A percentile compares a stretch with the other conserved stretches of the same genome.
These are phyloP conservation scores for Acer yangbiense DNA, from an alignment of 345 rosid species.

Conservation along the genomic window DNA sequence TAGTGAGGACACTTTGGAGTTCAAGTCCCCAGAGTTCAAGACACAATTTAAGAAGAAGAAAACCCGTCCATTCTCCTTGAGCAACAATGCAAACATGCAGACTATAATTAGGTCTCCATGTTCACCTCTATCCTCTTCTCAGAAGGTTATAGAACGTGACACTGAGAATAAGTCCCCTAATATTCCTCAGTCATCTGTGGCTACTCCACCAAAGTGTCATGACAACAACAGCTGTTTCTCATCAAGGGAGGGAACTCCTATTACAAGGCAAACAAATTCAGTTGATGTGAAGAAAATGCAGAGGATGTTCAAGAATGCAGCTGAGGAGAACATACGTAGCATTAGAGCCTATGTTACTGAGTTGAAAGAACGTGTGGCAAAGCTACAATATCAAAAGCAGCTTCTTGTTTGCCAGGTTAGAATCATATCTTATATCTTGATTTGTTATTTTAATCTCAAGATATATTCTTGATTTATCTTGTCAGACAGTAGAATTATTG, in stretches of 20 bases:
- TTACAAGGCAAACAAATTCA: constrained; percentile 56
- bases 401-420: constrained; percentile 95
- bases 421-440: background rate
- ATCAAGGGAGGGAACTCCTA: constrained; percentile 71
- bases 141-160: constrained; percentile 46
- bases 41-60: constrained; percentile 72
- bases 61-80: constrained; percentile 67
- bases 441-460: background rate
- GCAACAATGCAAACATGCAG: constrained; percentile 77
- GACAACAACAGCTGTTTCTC: constrained; percentile 28
- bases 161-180: constrained; percentile 82
- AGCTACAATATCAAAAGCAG: constrained; percentile 96
- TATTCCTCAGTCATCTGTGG: constrained; percentile 31
- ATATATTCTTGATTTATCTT: background rate
- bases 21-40: constrained; percentile 54
- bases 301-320: constrained; percentile 93
- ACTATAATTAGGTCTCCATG: constrained; percentile 77
- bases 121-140: constrained; percentile 76
- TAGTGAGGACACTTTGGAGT: constrained; percentile 50
- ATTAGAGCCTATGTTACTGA: constrained; percentile 86
- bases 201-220: constrained; percentile 48
- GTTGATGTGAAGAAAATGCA: constrained; percentile 91
- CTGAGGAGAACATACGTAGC: constrained; percentile 87
- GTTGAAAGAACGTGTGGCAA: constrained; percentile 92
- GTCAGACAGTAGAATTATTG: background rate